A percentile compares a stretch with the other conserved stretches of the same genome.
phyloP scores from a whole-genome alignment of 345 rosid species.

The Eucalyptus tenuipes region DNA sequence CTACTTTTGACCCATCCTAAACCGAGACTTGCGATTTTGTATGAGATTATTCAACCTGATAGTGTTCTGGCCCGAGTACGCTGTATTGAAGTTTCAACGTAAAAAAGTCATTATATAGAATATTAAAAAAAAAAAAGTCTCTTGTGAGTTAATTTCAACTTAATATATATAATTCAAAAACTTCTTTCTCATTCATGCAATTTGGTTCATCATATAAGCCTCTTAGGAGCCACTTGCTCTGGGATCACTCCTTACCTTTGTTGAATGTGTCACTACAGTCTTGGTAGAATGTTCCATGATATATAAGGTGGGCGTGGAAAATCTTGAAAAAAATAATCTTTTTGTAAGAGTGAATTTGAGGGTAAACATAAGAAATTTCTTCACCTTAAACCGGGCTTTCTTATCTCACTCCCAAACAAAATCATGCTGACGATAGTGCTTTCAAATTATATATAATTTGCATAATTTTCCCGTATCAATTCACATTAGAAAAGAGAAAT shows the following conservation, averaged over 20 bases:
- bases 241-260: neutral
- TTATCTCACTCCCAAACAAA: neutral
- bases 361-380: neutral
- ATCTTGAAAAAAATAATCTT: too few species aligned
- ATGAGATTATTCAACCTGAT: neutral
- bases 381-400: neutral
- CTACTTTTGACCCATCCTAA: neutral
- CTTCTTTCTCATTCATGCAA: too few species aligned
- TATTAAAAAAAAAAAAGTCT: neutral
- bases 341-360: neutral
- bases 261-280: neutral
- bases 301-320: neutral
- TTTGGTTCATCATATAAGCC: too few species aligned
- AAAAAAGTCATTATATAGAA: neutral
- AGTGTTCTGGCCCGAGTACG: neutral
- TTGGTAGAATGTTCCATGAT: neutral
- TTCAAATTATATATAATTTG: accelerated
- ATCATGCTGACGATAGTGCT: neutral
- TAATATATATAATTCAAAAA: neutral
- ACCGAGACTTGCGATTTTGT: neutral
- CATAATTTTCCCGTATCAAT: accelerated
- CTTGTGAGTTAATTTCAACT: neutral
- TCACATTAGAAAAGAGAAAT: too few species aligned
- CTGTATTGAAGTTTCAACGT: neutral
- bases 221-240: neutral